phyloP scores from a whole-genome alignment of 2,329 filamentous ascomycete genomes.

The Aspergillus unguis region DNA sequence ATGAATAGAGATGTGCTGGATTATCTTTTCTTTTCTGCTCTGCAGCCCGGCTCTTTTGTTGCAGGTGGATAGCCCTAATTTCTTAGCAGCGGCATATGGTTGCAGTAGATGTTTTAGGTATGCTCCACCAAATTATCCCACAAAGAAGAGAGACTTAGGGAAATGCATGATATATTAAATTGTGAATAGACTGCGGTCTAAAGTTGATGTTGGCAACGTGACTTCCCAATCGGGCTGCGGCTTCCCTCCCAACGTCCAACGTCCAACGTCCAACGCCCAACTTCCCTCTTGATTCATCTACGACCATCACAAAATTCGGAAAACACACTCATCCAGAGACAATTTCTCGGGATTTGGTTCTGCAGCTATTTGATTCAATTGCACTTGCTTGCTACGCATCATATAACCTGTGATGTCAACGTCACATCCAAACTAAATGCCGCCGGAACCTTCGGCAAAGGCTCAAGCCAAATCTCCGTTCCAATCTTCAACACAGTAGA shows the following conservation, averaged over 20 bases:
- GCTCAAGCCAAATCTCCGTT: not conserved
- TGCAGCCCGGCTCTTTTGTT: too few species aligned
- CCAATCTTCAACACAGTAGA: not conserved
- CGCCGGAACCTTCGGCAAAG: conserved; percentile 4
- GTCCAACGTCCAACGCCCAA: not conserved
- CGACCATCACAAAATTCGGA: too few species aligned
- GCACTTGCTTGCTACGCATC: not conserved
- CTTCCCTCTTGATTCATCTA: not conserved
- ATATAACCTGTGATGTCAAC: not conserved
- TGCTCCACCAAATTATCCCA: too few species aligned
- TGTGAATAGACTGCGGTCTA: too few species aligned
- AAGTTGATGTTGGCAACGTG: not conserved
- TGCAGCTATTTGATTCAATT: not conserved
- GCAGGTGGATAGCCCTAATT: too few species aligned
- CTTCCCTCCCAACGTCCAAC: not conserved
- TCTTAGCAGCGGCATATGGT: too few species aligned
- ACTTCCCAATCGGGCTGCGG: not conserved
- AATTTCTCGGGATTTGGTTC: not conserved
- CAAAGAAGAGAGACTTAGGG: too few species aligned
- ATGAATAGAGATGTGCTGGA: too few species aligned
- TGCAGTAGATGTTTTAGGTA: too few species aligned
- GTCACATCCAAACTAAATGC: not conserved
- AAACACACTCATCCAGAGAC: too few species aligned
- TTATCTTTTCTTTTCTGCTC: too few species aligned
- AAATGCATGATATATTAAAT: too few species aligned